Percentiles rank a stretch among this genome's conserved stretches.
Evolutionary conservation across 805 yeast genomes (phyloP).

Genomic region (Nematodospora valgi): DNA sequence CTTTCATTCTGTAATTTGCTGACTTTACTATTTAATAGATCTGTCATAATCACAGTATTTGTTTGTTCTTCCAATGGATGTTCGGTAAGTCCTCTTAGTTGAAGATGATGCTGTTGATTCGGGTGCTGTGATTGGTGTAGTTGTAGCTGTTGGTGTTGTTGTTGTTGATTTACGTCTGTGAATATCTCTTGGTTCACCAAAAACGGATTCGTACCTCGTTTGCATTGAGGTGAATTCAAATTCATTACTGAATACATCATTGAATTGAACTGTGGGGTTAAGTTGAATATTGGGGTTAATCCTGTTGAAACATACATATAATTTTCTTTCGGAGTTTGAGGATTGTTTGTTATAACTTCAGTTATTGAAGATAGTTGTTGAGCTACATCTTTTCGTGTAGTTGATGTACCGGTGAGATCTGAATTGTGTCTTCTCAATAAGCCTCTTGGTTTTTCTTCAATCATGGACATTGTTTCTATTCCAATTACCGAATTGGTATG

Average conservation of each 20-base stretch:
- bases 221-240: conserved; percentile 28
- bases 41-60: conserved; percentile 17
- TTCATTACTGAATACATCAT: conserved; percentile 37
- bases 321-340: conserved; percentile 37
- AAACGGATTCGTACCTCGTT: conserved; percentile 10
- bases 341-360: conserved; percentile 12
- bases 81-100: background rate
- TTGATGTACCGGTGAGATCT: conserved; percentile 16
- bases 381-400: conserved; percentile 4
- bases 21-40: too few relatives aligned
- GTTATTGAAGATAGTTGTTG: conserved; percentile 11
- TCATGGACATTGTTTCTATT: conserved; percentile 15
- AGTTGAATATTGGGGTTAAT: conserved; percentile 30
- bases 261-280: conserved; percentile 40
- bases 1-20: too few relatives aligned
- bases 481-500: conserved; percentile 29
- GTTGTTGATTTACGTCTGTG: conserved; percentile 3
- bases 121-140: background rate
- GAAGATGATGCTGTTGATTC: background rate
- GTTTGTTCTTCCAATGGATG: too few relatives aligned
- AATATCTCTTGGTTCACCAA: conserved; percentile 26
- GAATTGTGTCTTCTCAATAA: conserved; percentile 23
- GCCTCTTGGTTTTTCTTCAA: background rate
- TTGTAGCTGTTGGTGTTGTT: conserved; percentile 5
- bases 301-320: conserved; percentile 23